Evolutionary conservation across 371 early-diverging fungal species (phyloP), one percentile per base, ranked within the genome.

Genomic region (Rhizopus delemar): DNA sequence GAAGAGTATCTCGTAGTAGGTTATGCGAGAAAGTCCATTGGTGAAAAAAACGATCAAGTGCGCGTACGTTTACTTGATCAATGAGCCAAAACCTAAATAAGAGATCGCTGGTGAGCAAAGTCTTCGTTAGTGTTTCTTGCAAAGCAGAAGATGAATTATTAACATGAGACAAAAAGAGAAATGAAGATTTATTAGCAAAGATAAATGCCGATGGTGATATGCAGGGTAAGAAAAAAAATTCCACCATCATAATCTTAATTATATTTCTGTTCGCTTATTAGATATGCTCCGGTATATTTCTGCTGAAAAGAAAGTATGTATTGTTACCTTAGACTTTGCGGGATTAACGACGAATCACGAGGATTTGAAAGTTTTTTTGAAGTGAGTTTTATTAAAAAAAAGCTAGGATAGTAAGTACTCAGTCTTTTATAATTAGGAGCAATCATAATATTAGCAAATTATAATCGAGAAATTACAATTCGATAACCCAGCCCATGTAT

Each of bases 271-370:
- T 56, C 46, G 50, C 6, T 46, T 45, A 36, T 29, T 61, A 62
- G 57, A 56, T 52, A 28, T 62, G 46, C 38, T 62, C 32, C 11
- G 16, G 32, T 62, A 62, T 39, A 62, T 62, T 56, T 22, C 38
- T 55, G 36, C 51, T 13, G 33, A 31, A 29, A n/a, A 51, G 41
- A 28, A 46, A 52, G 38, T 46, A 56, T 52, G 8, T 48, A 53
- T 59, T 62, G 57, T 62, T 39, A 51, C 33, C 53, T 39, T 64
- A 57, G 58, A 52, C 67, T 58, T 39, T 57, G 34, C 43, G 38
- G 63, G 46, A 56, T 68, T 75, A 68, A 70, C 70, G 7, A 65
- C 69, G 50, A 56, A 59, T 48, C 62, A 64, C 38, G 54, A 57
- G 28, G 58, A 51, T 59, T 51, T 60, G 67, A 38, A 50, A 57